A percentile compares a stretch with the other conserved stretches of the same genome.
phyloP scores from a whole-genome alignment of 106 monocot species.

The Apostasia ramifera region DNA sequence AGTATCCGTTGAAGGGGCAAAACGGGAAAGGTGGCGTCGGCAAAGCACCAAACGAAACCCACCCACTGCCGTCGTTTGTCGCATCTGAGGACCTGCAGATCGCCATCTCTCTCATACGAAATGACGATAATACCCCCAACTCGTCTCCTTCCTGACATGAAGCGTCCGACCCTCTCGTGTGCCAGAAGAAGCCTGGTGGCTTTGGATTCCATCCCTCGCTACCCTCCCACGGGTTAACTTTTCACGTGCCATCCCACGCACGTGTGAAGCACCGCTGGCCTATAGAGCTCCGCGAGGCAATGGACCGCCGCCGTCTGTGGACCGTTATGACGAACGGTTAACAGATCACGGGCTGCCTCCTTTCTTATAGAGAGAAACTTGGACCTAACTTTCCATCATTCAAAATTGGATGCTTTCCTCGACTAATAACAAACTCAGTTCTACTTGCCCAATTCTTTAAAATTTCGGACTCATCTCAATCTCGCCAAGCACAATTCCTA shows the following conservation, averaged over 20 bases:
- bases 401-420: too few relatives aligned
- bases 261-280: neutral
- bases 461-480: too few relatives aligned
- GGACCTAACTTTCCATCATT: too few relatives aligned
- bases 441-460: too few relatives aligned
- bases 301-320: too few relatives aligned
- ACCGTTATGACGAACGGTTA: too few relatives aligned
- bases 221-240: neutral
- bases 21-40: neutral
- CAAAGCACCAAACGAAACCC: neutral
- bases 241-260: conserved; percentile 1
- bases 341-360: too few relatives aligned
- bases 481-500: too few relatives aligned
- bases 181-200: neutral
- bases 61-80: neutral
- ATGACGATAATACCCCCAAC: neutral
- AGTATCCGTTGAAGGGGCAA: conserved; percentile 9
- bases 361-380: too few relatives aligned
- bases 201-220: neutral
- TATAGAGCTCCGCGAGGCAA: too few relatives aligned
- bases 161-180: neutral
- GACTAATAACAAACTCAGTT: too few relatives aligned
- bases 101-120: neutral
- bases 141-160: neutral
- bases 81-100: neutral